Evolutionary conservation across 1,284 basidiomycete species (phyloP).

Genomic region (Trichosporon sp.): DNA sequence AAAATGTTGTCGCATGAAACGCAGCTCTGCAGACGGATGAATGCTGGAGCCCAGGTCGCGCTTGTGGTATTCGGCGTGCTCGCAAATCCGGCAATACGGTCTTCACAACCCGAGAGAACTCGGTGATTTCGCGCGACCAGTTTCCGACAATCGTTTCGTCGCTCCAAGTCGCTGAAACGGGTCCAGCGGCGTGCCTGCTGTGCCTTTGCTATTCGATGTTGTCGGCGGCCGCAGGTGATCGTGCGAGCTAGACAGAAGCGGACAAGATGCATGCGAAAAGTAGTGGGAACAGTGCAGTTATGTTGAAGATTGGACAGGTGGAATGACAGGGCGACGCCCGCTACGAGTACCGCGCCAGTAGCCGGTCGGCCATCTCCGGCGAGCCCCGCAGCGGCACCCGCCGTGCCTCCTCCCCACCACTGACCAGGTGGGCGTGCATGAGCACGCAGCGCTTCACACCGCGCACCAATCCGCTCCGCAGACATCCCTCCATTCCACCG

Average conservation of each 20-base stretch:
- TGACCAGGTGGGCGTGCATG: neutral
- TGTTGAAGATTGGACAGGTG: neutral
- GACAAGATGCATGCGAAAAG: neutral
- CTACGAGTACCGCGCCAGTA: neutral
- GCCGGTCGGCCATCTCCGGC: constrained; percentile 20
- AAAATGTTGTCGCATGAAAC: neutral
- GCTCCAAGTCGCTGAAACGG: neutral
- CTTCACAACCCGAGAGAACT: constrained; percentile 11
- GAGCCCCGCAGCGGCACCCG: constrained; percentile 3
- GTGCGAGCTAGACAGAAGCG: neutral
- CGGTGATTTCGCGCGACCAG: neutral
- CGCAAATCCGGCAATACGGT: constrained; percentile 16
- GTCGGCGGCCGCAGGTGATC: neutral
- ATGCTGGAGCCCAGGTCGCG: neutral
- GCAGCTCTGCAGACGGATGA: neutral
- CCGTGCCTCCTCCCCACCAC: constrained; percentile 10
- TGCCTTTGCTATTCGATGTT: neutral
- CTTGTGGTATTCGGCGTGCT: neutral
- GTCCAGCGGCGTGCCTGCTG: no score
- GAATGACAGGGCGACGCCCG: no score
- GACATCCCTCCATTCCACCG: neutral
- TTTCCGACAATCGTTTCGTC: neutral
- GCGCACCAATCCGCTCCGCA: neutral
- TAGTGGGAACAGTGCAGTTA: neutral
- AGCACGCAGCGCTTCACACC: neutral